Evolutionary conservation across 768 basidiomycete species (phyloP).

Genomic region (Boletus fagicola): DNA sequence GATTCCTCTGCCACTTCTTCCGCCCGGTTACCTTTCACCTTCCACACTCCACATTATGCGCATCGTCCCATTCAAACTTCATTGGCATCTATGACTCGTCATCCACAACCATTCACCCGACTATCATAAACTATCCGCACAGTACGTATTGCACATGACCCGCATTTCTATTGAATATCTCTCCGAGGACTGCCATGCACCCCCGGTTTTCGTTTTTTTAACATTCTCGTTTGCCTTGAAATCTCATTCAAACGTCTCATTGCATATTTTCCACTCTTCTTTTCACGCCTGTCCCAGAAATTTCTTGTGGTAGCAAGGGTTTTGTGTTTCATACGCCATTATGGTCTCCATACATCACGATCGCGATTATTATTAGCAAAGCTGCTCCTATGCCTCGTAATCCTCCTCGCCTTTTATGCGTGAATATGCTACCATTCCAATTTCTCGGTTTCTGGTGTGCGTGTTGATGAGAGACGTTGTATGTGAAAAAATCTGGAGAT

Average conservation of each 20-base stretch:
- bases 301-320: constrained; percentile 20
- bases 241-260: neutral
- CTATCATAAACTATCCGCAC: constrained; percentile 27
- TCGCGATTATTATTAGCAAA: constrained; percentile 25
- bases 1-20: constrained; percentile 9
- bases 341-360: constrained; percentile 14
- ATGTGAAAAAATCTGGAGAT: neutral
- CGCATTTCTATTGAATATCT: constrained; percentile 29
- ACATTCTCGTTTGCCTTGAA: neutral
- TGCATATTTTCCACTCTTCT: constrained; percentile 1
- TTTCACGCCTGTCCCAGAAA: neutral
- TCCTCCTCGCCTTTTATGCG: constrained; percentile 18
- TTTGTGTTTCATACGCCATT: constrained; percentile 12
- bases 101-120: constrained; percentile 14
- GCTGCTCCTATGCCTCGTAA: constrained; percentile 17
- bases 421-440: constrained; percentile 10
- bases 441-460: neutral
- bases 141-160: constrained; percentile 32
- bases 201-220: neutral
- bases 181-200: constrained; percentile 9
- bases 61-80: constrained; percentile 3
- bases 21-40: constrained; percentile 16
- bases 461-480: neutral
- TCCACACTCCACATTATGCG: constrained; percentile 5
- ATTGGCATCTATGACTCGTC: constrained; percentile 29